phyloP scores from a whole-genome alignment of 371 early-diverging fungal species.

The Rhizomucor pusillus region DNA sequence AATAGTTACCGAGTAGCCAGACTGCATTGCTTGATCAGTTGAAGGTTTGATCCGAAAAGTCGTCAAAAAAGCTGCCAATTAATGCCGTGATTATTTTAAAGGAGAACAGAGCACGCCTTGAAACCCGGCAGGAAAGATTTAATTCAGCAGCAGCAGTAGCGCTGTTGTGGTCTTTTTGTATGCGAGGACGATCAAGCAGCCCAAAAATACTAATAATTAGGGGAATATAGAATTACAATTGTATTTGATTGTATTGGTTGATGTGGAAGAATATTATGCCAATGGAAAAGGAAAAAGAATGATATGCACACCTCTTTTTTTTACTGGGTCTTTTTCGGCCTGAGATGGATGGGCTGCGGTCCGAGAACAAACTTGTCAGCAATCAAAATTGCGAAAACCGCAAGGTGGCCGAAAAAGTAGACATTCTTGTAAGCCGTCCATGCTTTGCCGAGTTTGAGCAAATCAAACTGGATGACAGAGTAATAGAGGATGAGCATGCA shows the following conservation, averaged over 20 bases:
- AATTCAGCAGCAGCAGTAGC: too few relatives aligned
- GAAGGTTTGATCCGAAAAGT: neutral
- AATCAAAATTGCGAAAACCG: slow-evolving; percentile 19
- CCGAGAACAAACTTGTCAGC: slow-evolving; percentile 13
- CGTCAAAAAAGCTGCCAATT: too few relatives aligned
- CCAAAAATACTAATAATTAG: too few relatives aligned
- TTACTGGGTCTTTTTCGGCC: slow-evolving; percentile 2
- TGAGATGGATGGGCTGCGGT: neutral
- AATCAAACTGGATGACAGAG: slow-evolving; percentile 41
- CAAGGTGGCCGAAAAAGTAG: slow-evolving; percentile 42
- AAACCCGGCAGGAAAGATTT: too few relatives aligned
- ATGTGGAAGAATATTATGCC: neutral
- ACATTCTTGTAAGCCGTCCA: slow-evolving; percentile 42
- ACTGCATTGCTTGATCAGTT: neutral
- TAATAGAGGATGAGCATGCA: slow-evolving; percentile 30
- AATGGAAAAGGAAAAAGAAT: neutral
- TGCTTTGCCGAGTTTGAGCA: slow-evolving; percentile 29
- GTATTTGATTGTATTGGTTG: too few relatives aligned
- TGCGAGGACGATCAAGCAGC: too few relatives aligned
- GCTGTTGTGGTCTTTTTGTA: too few relatives aligned
- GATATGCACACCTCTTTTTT: neutral
- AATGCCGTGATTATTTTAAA: too few relatives aligned
- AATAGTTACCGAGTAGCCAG: too few relatives aligned
- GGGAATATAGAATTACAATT: too few relatives aligned
- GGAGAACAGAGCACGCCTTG: too few relatives aligned